These are phyloP conservation scores for Cadophora luteo-olivacea DNA, from an alignment of 2,329 filamentous ascomycete species.

Conservation along the genomic window DNA sequence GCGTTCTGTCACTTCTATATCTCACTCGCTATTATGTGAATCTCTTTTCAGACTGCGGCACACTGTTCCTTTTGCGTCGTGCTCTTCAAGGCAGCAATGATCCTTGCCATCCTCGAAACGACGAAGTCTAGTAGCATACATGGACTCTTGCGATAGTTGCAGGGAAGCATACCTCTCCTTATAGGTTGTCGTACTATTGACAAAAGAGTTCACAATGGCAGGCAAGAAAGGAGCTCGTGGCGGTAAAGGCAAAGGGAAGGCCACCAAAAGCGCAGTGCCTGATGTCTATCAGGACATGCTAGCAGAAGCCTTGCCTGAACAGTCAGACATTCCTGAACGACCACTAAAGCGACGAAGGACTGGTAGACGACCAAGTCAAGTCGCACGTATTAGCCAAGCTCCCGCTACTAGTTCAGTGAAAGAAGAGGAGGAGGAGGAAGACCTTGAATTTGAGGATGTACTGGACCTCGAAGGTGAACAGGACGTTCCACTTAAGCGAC, in stretches of 20 bases:
- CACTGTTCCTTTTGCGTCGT: too few species aligned
- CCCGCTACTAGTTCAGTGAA: constrained; percentile 22
- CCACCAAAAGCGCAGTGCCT: constrained; percentile 42
- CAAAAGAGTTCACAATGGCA: constrained; percentile 20
- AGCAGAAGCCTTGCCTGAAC: constrained; percentile 46
- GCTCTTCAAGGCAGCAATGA: constrained; percentile 11
- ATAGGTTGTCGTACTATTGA: not conserved
- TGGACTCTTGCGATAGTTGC: too few species aligned
- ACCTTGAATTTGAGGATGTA: constrained; percentile 44
- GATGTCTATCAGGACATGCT: constrained; percentile 54
- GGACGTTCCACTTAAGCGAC: constrained; percentile 32
- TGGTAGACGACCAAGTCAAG: constrained; percentile 27
- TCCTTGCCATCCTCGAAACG: not conserved
- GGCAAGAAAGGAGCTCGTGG: constrained; percentile 21
- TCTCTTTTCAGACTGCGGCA: not conserved
- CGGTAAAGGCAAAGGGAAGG: constrained; percentile 33
- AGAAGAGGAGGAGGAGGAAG: constrained; percentile 38
- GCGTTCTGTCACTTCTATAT: not conserved
- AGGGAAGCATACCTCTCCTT: not conserved
- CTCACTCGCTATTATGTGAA: not conserved
- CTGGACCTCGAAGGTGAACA: constrained; percentile 31
- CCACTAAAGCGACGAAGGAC: constrained; percentile 47
- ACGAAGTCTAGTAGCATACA: not conserved
- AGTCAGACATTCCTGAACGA: constrained; percentile 42
- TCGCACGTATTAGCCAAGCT: constrained; percentile 21